Conservation (phyloP, 2,329 filamentous ascomycete species). For the Penicillium sp. region DNA sequence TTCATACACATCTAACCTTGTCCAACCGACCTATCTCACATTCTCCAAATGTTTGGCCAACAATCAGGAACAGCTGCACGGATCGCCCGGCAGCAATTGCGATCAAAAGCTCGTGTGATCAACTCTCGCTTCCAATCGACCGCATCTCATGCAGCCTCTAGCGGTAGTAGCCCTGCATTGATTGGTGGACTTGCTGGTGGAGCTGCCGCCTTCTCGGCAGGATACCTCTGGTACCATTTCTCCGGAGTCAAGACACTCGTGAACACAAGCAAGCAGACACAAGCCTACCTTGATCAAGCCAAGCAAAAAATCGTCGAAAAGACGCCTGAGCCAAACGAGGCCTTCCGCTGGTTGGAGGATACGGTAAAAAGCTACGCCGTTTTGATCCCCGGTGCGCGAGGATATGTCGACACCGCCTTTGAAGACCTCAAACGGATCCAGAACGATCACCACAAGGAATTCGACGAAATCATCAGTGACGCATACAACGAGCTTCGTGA, state of each 20-base stretch:
- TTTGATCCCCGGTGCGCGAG: constrained; percentile 68
- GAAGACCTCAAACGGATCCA: constrained; percentile 68
- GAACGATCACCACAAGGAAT: constrained; percentile 66
- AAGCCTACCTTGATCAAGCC: constrained; percentile 60
- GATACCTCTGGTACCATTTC: constrained; percentile 55
- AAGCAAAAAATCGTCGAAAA: constrained; percentile 60
- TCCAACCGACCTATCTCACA: no score
- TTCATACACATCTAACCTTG: no score
- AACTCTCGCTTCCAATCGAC: constrained; percentile 31
- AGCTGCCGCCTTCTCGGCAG: constrained; percentile 45
- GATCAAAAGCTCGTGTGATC: background rate
- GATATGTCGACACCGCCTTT: constrained; percentile 68
- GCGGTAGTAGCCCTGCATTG: constrained; percentile 32
- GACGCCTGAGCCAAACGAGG: constrained; percentile 65
- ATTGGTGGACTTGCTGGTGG: constrained; percentile 53
- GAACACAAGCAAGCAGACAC: constrained; percentile 54
- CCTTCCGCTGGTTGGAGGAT: constrained; percentile 63
- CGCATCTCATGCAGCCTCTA: constrained; percentile 20
- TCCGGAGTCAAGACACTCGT: constrained; percentile 52
- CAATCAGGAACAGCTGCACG: background rate
- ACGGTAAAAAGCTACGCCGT: constrained; percentile 67
- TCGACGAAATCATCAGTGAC: constrained; percentile 65
- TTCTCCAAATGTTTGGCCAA: constrained; percentile 2
- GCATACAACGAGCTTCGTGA: constrained; percentile 67
- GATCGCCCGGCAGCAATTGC: constrained; percentile 5